phyloP scores from a whole-genome alignment of 2,329 filamentous ascomycete genomes.

The Colletotrichum australisinense region DNA sequence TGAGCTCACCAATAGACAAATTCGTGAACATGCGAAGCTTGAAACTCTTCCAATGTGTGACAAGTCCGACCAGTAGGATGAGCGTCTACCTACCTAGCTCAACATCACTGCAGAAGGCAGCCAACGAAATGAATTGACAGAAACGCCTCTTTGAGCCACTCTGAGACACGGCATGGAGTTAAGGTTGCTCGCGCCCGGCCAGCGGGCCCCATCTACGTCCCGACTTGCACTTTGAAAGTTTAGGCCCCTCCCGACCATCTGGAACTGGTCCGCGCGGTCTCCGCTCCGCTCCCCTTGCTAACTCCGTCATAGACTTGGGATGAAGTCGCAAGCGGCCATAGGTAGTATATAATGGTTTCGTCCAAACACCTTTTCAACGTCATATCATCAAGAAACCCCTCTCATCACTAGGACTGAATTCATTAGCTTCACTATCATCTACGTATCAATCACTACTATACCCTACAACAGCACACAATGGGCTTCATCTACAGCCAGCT shows the following conservation, averaged over 20 bases:
- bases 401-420: too few relatives aligned
- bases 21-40: too few relatives aligned
- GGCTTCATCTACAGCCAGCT: conserved; percentile 31
- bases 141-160: not conserved
- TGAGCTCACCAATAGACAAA: too few relatives aligned
- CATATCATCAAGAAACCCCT: not conserved
- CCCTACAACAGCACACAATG: not conserved
- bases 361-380: not conserved
- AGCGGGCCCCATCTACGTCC: not conserved
- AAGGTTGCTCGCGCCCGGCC: not conserved
- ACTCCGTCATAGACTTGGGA: conserved; percentile 7
- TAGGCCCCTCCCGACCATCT: not conserved
- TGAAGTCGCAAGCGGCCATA: not conserved
- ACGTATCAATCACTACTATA: not conserved
- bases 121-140: not conserved
- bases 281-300: not conserved
- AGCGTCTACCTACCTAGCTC: too few relatives aligned
- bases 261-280: not conserved
- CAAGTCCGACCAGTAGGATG: too few relatives aligned
- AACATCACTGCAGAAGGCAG: too few relatives aligned
- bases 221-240: not conserved
- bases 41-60: too few relatives aligned
- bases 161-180: not conserved
- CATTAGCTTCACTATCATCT: not conserved
- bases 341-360: not conserved